Evolutionary conservation across 352 stramenopile species (phyloP), one percentile per base, ranked within the genome.

Genomic region (Globisporangium canariense): DNA sequence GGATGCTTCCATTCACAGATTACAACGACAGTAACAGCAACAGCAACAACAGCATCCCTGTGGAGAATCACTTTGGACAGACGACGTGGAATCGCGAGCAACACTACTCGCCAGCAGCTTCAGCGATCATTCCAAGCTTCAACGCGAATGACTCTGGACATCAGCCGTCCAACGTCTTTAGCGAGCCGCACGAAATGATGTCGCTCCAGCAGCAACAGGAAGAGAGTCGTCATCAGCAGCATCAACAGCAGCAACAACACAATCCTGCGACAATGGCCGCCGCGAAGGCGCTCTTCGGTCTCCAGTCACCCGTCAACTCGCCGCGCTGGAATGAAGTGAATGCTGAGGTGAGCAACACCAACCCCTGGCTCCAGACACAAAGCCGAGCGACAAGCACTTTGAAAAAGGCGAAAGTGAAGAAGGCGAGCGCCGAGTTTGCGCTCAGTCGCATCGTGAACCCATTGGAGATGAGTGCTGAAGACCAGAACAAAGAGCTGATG

Each of bases 51-150:
- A 36, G 9, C 4, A n/a, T 18, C 34, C 5, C 51, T 4, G 18
- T 4, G 4, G 51, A 57, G 8, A 51, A 62, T 18, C 56, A 65
- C 28, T 70, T 70, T 32, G 64, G 30, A 0, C 38, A 54, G 20
- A n/a, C 43, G 22, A 66, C 53, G 40, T 70, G 64, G 64, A 66
- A 30, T 4, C 51, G 41, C 11, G 58, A 54, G 32, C 64, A 66
- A n/a, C 64, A 70, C 41, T 60, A 57, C 18, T 60, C 64, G 8
- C 38, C 51, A 14, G 66, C 66, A 4, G 61, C 55, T 3, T 61
- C 66, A 9, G 9, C 53, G 13, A 66, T 70, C 56, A 25, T 51
- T 47, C 41, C 65, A 20, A 54, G 54, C 28, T 59, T 67, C 22
- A 71, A 40, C 51, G 40, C 41, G 3, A 53, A 38, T 40, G 30